These are phyloP conservation scores for Cutaneotrichosporon daszewskae DNA, from an alignment of 1,284 basidiomycete genomes.

Conservation along the genomic window DNA sequence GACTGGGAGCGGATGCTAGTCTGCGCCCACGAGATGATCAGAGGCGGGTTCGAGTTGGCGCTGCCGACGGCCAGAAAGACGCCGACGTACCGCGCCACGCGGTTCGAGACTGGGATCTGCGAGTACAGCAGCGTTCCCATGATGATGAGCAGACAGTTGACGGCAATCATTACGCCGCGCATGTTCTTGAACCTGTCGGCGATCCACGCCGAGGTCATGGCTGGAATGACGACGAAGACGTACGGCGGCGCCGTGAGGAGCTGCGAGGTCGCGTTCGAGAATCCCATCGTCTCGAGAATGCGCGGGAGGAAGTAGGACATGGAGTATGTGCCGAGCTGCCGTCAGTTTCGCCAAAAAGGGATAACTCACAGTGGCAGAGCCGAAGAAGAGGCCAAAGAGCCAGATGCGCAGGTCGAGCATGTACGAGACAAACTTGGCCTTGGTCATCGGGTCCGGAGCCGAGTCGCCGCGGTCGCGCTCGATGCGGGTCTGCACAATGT, in stretches of 20 bases:
- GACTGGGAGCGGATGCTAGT: conserved; percentile 49
- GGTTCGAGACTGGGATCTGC: conserved; percentile 2
- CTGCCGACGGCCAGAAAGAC: conserved; percentile 48
- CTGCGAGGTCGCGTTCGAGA: conserved; percentile 31
- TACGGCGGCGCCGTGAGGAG: conserved; percentile 48
- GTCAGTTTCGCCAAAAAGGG: background rate
- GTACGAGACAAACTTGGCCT: conserved; percentile 37
- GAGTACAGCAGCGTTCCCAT: conserved; percentile 16
- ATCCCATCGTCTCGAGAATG: conserved; percentile 47
- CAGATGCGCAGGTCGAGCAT: conserved; percentile 47
- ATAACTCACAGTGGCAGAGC: background rate
- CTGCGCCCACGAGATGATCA: conserved; percentile 39
- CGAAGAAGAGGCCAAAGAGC: conserved; percentile 47
- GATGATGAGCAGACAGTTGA: conserved; percentile 12
- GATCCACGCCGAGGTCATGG: conserved; percentile 36
- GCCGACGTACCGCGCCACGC: conserved; percentile 22
- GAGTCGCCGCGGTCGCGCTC: conserved; percentile 49
- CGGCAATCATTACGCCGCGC: conserved; percentile 7
- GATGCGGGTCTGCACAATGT: conserved; percentile 45
- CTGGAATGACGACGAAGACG: conserved; percentile 39
- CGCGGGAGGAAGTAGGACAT: conserved; percentile 47
- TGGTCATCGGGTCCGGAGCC: conserved; percentile 43
- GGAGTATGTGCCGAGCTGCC: conserved; percentile 14
- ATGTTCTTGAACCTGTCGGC: conserved; percentile 34
- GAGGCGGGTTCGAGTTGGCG: conserved; percentile 32